phyloP scores from a whole-genome alignment of 2,329 filamentous ascomycete genomes.

The Claviceps pusilla region DNA sequence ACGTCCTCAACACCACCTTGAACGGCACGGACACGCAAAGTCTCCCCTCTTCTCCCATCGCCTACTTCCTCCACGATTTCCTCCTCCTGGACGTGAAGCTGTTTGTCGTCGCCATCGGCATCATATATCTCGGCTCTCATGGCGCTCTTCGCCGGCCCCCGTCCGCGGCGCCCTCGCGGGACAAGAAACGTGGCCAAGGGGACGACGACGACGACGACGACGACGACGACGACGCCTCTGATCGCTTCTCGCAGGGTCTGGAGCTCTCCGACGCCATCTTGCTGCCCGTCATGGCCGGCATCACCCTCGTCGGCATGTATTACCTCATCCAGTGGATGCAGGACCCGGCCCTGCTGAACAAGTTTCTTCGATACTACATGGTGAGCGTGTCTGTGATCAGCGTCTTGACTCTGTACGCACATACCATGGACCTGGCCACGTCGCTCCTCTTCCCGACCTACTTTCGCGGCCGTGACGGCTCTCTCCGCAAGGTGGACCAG shows the following conservation, averaged over 20 bases:
- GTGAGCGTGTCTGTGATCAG: conserved; percentile 65
- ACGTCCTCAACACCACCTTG: conserved; percentile 17
- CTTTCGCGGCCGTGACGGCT: conserved; percentile 37
- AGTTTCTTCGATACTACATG: conserved; percentile 71
- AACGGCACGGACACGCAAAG: conserved; percentile 8
- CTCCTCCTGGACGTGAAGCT: conserved; percentile 33
- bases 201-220: conserved; percentile 31
- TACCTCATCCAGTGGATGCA: conserved; percentile 79
- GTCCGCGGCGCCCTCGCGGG: conserved; percentile 52
- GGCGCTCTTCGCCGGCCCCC: conserved; percentile 72
- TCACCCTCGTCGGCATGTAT: conserved; percentile 62
- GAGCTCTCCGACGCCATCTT: conserved; percentile 64
- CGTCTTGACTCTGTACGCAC: conserved; percentile 57
- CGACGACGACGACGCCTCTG: conserved; percentile 30
- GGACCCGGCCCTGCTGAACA: conserved; percentile 68
- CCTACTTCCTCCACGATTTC: conserved; percentile 21
- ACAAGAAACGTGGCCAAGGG: conserved; percentile 26
- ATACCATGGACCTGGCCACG: conserved; percentile 47
- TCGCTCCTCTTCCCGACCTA: conserved; percentile 59
- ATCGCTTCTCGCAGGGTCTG: conserved; percentile 33
- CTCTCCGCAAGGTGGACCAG: conserved; percentile 31
- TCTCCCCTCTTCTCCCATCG: conserved; percentile 17
- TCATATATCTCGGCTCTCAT: conserved; percentile 74
- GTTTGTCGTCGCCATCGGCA: conserved; percentile 54
- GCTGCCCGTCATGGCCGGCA: conserved; percentile 65